Evolutionary conservation across 2,329 filamentous ascomycete species (phyloP).

Genomic region (Thielaviopsis populi): DNA sequence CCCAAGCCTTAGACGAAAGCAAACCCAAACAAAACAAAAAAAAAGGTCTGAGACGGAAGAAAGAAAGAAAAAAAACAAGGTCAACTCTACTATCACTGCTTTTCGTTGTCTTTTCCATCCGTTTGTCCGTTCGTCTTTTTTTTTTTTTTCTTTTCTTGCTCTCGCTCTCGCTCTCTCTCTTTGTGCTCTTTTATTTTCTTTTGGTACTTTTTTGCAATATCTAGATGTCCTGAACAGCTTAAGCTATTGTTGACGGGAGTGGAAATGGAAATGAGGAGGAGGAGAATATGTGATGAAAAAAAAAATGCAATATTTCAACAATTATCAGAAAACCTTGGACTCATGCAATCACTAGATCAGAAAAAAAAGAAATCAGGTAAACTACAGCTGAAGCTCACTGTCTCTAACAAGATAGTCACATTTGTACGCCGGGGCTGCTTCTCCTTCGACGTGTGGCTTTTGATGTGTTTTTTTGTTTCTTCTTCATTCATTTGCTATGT

Average conservation of each 20-base stretch:
- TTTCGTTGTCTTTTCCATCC: too few relatives aligned
- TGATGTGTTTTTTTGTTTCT: slow-evolving; percentile 20
- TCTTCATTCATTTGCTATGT: slow-evolving; percentile 14
- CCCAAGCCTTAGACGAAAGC: slow-evolving; percentile 54
- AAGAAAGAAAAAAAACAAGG: not conserved
- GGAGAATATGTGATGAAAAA: not conserved
- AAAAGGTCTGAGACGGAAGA: not conserved
- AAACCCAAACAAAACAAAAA: not conserved
- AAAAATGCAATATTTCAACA: not conserved
- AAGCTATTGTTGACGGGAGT: not conserved
- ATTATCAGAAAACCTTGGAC: not conserved
- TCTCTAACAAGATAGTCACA: too few relatives aligned
- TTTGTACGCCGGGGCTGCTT: not conserved
- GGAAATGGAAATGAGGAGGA: not conserved
- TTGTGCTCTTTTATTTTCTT: not conserved
- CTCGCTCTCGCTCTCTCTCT: not conserved
- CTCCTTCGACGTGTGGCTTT: not conserved
- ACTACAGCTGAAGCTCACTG: too few relatives aligned
- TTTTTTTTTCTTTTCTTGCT: not conserved
- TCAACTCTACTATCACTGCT: not conserved
- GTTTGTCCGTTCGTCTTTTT: not conserved
- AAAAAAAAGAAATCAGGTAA: too few relatives aligned
- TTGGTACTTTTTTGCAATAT: slow-evolving; percentile 3
- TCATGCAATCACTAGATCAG: too few relatives aligned
- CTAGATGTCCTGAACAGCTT: not conserved